phyloP scores from a whole-genome alignment of 2,329 filamentous ascomycete species.

The Aquanectria penicillioides region DNA sequence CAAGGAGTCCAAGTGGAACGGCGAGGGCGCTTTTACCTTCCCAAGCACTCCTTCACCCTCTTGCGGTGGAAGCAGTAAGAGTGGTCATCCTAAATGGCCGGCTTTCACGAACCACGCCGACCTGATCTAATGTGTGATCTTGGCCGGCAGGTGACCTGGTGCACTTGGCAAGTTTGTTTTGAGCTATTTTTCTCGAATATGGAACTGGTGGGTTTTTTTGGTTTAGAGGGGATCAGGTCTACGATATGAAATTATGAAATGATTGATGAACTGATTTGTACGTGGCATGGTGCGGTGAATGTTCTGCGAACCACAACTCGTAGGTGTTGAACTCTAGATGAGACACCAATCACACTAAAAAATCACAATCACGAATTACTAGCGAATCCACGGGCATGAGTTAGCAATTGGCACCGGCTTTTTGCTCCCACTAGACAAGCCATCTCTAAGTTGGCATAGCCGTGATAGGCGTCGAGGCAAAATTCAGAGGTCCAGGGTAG shows the following conservation, averaged over 20 bases:
- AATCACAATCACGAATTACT: background rate
- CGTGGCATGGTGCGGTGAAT: too few relatives aligned
- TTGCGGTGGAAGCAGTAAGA: conserved; percentile 64
- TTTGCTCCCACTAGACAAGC: background rate
- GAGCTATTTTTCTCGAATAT: background rate
- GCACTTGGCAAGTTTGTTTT: background rate
- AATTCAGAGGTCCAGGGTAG: background rate
- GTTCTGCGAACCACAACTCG: too few relatives aligned
- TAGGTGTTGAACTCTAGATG: too few relatives aligned
- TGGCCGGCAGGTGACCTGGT: too few relatives aligned
- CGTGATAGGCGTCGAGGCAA: background rate
- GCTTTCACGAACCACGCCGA: too few relatives aligned
- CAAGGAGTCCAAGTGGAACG: conserved; percentile 65
- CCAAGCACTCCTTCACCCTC: conserved; percentile 76
- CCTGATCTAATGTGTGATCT: too few relatives aligned
- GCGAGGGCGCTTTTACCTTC: conserved; percentile 70
- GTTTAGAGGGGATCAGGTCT: background rate
- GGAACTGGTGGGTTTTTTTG: background rate
- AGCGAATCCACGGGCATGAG: background rate
- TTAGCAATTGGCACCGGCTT: background rate
- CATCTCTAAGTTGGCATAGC: background rate
- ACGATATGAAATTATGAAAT: background rate
- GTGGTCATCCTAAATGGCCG: background rate
- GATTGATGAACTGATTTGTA: background rate
- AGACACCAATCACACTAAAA: too few relatives aligned